A percentile compares a stretch with the other conserved stretches of the same genome.
Evolutionary conservation across 2,329 filamentous ascomycete species (phyloP).

Genomic region (Sordariomycetes sp.): DNA sequence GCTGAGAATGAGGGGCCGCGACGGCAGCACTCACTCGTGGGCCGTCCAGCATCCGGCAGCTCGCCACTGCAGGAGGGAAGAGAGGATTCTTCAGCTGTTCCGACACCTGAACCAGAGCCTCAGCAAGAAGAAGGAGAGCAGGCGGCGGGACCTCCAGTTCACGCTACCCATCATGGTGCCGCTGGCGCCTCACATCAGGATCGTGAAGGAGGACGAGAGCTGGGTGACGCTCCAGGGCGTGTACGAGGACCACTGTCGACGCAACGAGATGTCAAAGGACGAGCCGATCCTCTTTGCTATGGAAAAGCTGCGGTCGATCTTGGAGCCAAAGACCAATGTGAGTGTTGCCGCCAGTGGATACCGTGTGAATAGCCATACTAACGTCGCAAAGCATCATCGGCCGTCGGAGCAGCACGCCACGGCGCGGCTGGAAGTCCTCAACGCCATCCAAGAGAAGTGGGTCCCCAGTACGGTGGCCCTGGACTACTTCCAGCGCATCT

Average conservation of each 20-base stretch:
- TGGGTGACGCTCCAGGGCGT: conserved; percentile 91
- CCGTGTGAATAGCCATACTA: not conserved
- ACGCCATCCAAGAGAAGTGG: conserved; percentile 86
- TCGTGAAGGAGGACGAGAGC: conserved; percentile 90
- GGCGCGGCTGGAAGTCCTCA: conserved; percentile 81
- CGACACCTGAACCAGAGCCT: conserved; percentile 91
- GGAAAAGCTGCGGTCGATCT: conserved; percentile 73
- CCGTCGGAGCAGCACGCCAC: conserved; percentile 51
- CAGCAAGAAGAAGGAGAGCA: conserved; percentile 84
- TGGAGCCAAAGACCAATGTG: conserved; percentile 52
- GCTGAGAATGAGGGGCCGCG: conserved; percentile 91
- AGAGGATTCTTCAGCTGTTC: conserved; percentile 92
- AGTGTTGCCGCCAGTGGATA: conserved; percentile 15
- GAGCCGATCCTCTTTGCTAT: conserved; percentile 91
- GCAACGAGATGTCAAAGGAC: conserved; percentile 80
- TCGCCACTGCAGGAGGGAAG: conserved; percentile 82
- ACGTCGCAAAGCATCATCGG: not conserved
- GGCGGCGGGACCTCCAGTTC: conserved; percentile 88
- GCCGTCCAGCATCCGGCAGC: conserved; percentile 93
- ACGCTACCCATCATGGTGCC: conserved; percentile 93
- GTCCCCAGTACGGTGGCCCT: conserved; percentile 72
- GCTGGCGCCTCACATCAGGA: conserved; percentile 81
- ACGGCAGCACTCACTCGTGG: conserved; percentile 93
- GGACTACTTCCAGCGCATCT: conserved; percentile 80
- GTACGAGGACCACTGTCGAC: conserved; percentile 91